phyloP scores from a whole-genome alignment of 352 stramenopile species.

The Phytophthora macrochlamydospora region DNA sequence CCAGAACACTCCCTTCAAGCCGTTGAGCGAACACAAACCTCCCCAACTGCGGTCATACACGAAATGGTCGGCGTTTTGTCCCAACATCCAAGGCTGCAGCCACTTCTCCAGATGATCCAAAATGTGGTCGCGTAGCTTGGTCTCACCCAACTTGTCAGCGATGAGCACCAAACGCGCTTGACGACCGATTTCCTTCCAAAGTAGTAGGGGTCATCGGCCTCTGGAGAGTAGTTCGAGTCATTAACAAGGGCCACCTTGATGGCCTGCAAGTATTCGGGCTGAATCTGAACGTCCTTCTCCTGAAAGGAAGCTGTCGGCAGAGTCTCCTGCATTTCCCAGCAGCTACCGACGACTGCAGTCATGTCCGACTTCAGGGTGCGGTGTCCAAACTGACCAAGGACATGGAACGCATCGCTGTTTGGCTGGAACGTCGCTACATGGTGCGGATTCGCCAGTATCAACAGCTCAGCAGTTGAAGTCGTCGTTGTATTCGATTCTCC shows the following conservation, averaged over 20 bases:
- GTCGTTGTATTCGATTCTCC: constrained; percentile 23
- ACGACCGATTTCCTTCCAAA: constrained; percentile 85
- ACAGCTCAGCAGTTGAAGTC: constrained; percentile 34
- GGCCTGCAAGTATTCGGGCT: constrained; percentile 45
- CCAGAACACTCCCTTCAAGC: constrained; percentile 88
- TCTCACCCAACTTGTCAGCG: constrained; percentile 69
- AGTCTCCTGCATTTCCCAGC: constrained; percentile 68
- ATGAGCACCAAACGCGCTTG: constrained; percentile 84
- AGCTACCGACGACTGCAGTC: constrained; percentile 66
- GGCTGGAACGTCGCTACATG: constrained; percentile 58
- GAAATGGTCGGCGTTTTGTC: constrained; percentile 82
- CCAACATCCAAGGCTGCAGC: constrained; percentile 81
- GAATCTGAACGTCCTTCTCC: constrained; percentile 27
- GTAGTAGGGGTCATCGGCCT: constrained; percentile 78
- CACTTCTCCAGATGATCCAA: constrained; percentile 69
- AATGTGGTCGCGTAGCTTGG: constrained; percentile 53
- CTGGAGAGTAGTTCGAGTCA: constrained; percentile 72
- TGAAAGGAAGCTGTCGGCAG: constrained; percentile 56
- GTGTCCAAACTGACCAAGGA: constrained; percentile 59
- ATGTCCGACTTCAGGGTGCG: constrained; percentile 85
- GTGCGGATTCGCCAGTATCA: constrained; percentile 82
- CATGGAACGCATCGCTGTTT: constrained; percentile 35
- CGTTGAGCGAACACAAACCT: constrained; percentile 90
- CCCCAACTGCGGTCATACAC: constrained; percentile 94
- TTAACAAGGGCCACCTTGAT: constrained; percentile 63